phyloP scores from a whole-genome alignment of 768 basidiomycete genomes.

The Lanmaoa rubissima region DNA sequence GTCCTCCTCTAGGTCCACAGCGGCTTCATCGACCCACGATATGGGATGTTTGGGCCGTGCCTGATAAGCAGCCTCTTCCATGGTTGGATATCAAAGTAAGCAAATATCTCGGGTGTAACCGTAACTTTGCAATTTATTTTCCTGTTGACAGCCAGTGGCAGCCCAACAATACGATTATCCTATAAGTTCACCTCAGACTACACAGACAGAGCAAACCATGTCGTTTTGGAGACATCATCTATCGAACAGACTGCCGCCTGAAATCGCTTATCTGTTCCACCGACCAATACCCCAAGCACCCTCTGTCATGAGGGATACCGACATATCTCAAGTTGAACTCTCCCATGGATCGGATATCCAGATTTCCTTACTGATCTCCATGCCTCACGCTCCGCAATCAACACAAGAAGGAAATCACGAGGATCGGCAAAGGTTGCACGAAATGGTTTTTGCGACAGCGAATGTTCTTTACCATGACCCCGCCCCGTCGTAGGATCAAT shows the following conservation, averaged over 20 bases:
- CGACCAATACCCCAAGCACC: constrained; percentile 10
- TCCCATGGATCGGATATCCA: constrained; percentile 24
- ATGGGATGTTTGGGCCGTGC: constrained; percentile 24
- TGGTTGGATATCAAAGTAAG: constrained; percentile 27
- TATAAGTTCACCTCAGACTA: neutral
- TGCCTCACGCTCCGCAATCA: constrained; percentile 21
- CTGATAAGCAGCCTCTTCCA: neutral
- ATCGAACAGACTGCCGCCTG: constrained; percentile 18
- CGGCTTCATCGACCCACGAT: constrained; percentile 17
- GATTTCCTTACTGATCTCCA: constrained; percentile 28
- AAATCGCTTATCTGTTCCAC: constrained; percentile 30
- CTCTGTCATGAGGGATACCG: neutral
- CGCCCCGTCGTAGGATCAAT: constrained; percentile 9
- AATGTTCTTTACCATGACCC: constrained; percentile 14
- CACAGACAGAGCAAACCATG: constrained; percentile 4
- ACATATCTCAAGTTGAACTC: constrained; percentile 2
- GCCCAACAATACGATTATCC: constrained; percentile 5
- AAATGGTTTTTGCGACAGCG: constrained; percentile 30
- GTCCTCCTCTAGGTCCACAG: neutral
- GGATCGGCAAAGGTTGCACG: constrained; percentile 7
- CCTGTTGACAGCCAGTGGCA: constrained; percentile 25
- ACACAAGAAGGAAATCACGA: neutral
- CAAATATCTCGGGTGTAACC: constrained; percentile 20
- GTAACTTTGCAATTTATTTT: neutral
- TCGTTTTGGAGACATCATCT: constrained; percentile 25